phyloP scores from a whole-genome alignment of 2,329 filamentous ascomycete genomes.

The Immersiporthe knoxdaviesiana region DNA sequence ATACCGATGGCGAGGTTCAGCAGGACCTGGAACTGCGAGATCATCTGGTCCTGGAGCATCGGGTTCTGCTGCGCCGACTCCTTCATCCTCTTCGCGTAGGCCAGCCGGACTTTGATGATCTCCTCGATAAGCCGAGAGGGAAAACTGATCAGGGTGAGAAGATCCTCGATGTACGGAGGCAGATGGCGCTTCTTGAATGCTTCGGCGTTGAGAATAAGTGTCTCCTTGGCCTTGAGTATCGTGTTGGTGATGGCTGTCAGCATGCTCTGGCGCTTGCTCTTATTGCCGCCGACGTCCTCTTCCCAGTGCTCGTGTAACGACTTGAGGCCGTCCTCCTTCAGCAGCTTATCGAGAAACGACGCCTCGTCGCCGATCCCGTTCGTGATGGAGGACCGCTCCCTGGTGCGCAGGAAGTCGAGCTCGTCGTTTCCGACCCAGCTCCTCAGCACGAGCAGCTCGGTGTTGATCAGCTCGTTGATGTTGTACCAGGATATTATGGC shows the following conservation, averaged over 20 bases:
- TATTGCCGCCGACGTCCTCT: constrained; percentile 42
- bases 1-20: constrained; percentile 90
- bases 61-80: constrained; percentile 89
- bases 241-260: constrained; percentile 81
- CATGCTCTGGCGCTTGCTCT: constrained; percentile 69
- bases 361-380: constrained; percentile 84
- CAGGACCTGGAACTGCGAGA: constrained; percentile 91
- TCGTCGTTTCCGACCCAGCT: constrained; percentile 97
- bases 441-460: constrained; percentile 85
- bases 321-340: constrained; percentile 94
- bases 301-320: constrained; percentile 79
- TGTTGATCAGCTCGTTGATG: constrained; percentile 94
- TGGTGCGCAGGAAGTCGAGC: constrained; percentile 82
- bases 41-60: constrained; percentile 97
- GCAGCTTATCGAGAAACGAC: constrained; percentile 88
- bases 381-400: constrained; percentile 67
- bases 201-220: constrained; percentile 82
- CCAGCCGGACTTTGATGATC: constrained; percentile 88
- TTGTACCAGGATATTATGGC: constrained; percentile 96
- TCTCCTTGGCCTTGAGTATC: constrained; percentile 91
- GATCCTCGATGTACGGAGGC: constrained; percentile 94
- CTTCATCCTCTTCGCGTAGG: constrained; percentile 93
- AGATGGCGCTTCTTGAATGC: constrained; percentile 87
- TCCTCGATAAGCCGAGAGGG: constrained; percentile 94
- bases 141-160: constrained; percentile 95